Conservation (phyloP, 352 stramenopile species). For the Phytophthora pistaciae region DNA sequence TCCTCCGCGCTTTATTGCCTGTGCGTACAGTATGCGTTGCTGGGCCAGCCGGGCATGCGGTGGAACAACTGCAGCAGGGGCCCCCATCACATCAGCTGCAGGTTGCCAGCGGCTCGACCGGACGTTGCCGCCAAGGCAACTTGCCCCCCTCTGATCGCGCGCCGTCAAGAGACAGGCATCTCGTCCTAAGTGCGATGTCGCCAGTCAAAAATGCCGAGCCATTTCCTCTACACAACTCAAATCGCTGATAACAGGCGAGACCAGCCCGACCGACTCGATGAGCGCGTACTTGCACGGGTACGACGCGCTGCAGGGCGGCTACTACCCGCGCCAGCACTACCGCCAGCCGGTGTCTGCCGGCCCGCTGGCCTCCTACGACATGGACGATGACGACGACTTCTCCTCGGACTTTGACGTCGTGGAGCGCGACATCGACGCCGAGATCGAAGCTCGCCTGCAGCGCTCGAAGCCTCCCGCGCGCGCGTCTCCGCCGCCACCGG, state of each 20-base stretch:
- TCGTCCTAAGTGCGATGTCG: slow-evolving; percentile 13
- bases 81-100: slow-evolving; percentile 11
- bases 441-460: slow-evolving; percentile 71
- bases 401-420: slow-evolving; percentile 72
- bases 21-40: not conserved
- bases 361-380: slow-evolving; percentile 27
- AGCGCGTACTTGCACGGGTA: slow-evolving; percentile 35
- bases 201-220: slow-evolving; percentile 16
- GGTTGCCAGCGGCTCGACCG: slow-evolving; percentile 12
- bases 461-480: slow-evolving; percentile 1
- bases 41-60: not conserved
- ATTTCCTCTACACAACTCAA: slow-evolving; percentile 28
- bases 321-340: slow-evolving; percentile 24
- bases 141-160: slow-evolving; percentile 5
- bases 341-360: slow-evolving; percentile 15
- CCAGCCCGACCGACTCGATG: slow-evolving; percentile 9
- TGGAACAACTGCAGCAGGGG: not conserved
- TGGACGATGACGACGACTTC: slow-evolving; percentile 36
- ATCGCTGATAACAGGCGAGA: slow-evolving; percentile 11
- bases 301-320: slow-evolving; percentile 14
- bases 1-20: too few relatives aligned
- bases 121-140: slow-evolving; percentile 16
- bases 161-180: slow-evolving; percentile 3
- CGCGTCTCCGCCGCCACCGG: not conserved
- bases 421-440: slow-evolving; percentile 76